Evolutionary conservation across 345 rosid genomes (phyloP), one percentile per base, ranked within the genome.

Genomic region (Citropsis articulata): DNA sequence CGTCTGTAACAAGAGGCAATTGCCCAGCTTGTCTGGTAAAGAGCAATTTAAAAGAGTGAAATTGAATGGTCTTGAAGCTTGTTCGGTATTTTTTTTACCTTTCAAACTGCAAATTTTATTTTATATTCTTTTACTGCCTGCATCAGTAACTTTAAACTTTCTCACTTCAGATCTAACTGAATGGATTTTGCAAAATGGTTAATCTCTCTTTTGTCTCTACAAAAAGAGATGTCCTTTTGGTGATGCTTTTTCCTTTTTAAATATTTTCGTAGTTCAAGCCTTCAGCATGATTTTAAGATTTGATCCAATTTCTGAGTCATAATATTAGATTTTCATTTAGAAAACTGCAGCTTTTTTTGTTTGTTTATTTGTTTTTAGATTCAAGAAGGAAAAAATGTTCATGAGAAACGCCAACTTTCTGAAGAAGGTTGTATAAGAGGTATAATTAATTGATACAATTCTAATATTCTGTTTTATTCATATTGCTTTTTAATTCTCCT

Each of bases 1-100:
- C 21, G 76, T 67, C 76, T 72, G 77, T 76, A 89, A 85, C 79
- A 95, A 91, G 87, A 91, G 98, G 80, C 92, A 84, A 70, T 71
- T 84, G 48, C 85, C 81, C 77, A 77, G 81, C 40, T 77, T 66
- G 30, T 81, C 91, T 77, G 77, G 85, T 81, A 75, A 45, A 69
- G 90, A 89, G 78, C 88, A 82, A 75, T 75, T 80, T 66, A 95
- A 92, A 83, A 90, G 86, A 79, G 72, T 85, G 78, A 95, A 92
- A 89, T 77, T 80, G 56, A 84, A 77, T 62, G 83, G 62, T 36
- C 78, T 42, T 78, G 87, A 87, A 75, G 82, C 77, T 73, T 79
- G 80, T 67, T 78, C 25, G 92, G 94, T 92, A 87, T 64, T 78
- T 2, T 66, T 65, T 36, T 67, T 5, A 6, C 19, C 61, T 7